A percentile compares a stretch with the other conserved stretches of the same genome.
These are phyloP conservation scores for Oryza coarctata DNA, from an alignment of 176 grass and related monocot genomes.

Conservation along the genomic window DNA sequence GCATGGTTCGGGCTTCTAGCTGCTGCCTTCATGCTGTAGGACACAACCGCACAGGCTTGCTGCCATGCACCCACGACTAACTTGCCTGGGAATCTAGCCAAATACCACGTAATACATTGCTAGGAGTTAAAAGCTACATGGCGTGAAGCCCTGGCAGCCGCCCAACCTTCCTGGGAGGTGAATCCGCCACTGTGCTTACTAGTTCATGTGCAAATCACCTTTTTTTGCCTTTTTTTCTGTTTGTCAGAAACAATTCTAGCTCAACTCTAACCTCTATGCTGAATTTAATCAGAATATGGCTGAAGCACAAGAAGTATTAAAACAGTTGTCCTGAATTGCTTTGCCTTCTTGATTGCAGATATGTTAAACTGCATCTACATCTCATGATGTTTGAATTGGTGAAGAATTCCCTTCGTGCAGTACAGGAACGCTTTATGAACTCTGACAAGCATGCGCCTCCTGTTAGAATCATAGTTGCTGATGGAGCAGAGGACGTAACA, in stretches of 20 bases:
- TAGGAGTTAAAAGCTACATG: too few species aligned
- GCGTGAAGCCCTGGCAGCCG: too few species aligned
- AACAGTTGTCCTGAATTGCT: conserved; percentile 14
- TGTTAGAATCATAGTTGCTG: conserved; percentile 89
- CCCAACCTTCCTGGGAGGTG: too few species aligned
- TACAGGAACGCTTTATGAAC: conserved; percentile 87
- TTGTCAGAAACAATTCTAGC: not conserved
- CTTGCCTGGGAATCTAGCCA: too few species aligned
- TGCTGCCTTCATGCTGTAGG: too few species aligned
- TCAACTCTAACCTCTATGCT: not conserved
- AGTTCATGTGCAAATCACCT: not conserved
- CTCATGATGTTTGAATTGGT: conserved; percentile 95
- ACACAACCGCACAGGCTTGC: too few species aligned
- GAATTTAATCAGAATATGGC: not conserved
- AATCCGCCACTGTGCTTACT: not conserved
- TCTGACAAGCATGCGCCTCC: conserved; percentile 80
- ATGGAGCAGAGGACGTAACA: conserved; percentile 91
- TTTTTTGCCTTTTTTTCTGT: not conserved
- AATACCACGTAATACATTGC: too few species aligned
- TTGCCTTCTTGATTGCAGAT: conserved; percentile 46
- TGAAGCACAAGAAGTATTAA: not conserved
- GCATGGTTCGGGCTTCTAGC: too few species aligned
- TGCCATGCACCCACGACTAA: too few species aligned
- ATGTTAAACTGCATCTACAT: conserved; percentile 85
- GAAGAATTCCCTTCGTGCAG: conserved; percentile 95